Base-by-base conservation (phyloP, 2,329 filamentous ascomycete genomes). In the Daldinia eschscholtzii region DNA sequence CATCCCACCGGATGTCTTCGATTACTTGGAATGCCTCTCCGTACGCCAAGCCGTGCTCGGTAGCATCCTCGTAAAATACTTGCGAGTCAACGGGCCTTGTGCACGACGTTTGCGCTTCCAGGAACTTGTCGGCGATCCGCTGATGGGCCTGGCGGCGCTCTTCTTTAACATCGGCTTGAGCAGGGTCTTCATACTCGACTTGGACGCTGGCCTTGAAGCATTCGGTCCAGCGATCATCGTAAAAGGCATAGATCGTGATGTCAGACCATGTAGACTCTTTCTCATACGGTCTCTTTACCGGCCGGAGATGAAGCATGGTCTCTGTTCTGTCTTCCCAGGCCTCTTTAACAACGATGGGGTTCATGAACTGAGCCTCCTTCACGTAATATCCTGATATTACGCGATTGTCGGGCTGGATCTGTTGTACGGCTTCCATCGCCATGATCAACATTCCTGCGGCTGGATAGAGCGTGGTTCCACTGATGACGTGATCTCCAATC, bases 401-500 rank as follows among this genome's bases (percentile, higher is more conserved):
- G 9, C 68, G 70, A 35, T 71, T 67, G 0, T 61, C 48, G 6
- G 63, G 59, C 12, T 63, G 68, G 28, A 77, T 70, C 26, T 79
- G 74, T 39, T 76, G 73, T 1, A 75, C 77, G 0, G 80, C 81
- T 61, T 83, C 80, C 41, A 81, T 72, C 2, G 79, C 80, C 80
- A 82, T 81, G 20, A 77, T 67, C 2, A 82, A 48, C 74, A 79
- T 79, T 1, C 78, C 81, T 0, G 80, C 76, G 0, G 76, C 80
- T 1, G 81, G 81, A n/a, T 76, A 81, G 6, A 82, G 61, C 6
- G 79, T 71, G 0, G 68, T 72, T 7, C 68, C 68, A 52, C 71
- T 70, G 44, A 78, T 60, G 57, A 81, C 74, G 59, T 87, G 84
- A 62, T 86, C 82, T 0, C 75, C 74, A 4, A 86, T 69, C 85